A percentile compares a stretch with the other conserved stretches of the same genome.
These are phyloP conservation scores for Fusarium guadeloupense DNA, from an alignment of 2,329 filamentous ascomycete species.

Conservation along the genomic window DNA sequence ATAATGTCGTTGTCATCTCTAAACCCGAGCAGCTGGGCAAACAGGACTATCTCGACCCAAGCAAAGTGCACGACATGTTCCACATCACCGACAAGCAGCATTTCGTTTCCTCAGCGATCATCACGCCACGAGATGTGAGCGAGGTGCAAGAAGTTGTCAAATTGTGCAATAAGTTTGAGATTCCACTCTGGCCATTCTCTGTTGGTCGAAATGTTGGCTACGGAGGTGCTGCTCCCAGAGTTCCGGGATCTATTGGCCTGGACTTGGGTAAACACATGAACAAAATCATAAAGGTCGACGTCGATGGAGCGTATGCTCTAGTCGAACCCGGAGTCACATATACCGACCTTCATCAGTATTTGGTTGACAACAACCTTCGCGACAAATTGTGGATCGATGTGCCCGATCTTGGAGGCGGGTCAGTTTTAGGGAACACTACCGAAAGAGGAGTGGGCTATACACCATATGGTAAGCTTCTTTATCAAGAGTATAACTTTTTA, in stretches of 20 bases:
- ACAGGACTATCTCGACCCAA: slow-evolving; percentile 24
- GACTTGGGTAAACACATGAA: slow-evolving; percentile 33
- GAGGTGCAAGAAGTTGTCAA: slow-evolving; percentile 27
- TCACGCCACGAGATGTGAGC: slow-evolving; percentile 21
- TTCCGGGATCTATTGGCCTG: slow-evolving; percentile 15
- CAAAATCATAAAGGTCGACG: slow-evolving; percentile 26
- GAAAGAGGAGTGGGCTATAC: slow-evolving; percentile 34
- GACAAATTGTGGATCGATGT: slow-evolving; percentile 35
- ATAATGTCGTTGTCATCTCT: slow-evolving; percentile 23
- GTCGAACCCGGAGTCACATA: slow-evolving; percentile 29
- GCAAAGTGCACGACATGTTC: slow-evolving; percentile 35
- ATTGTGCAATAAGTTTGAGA: slow-evolving; percentile 22
- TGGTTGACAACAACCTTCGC: slow-evolving; percentile 21
- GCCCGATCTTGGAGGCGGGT: slow-evolving; percentile 30
- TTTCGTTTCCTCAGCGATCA: slow-evolving; percentile 29
- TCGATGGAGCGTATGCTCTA: slow-evolving; percentile 27
- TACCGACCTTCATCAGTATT: slow-evolving; percentile 22
- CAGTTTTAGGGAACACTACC: slow-evolving; percentile 26
- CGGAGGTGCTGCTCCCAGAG: slow-evolving; percentile 26
- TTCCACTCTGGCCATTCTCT: slow-evolving; percentile 35
- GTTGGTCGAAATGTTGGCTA: slow-evolving; percentile 33
- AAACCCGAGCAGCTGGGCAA: slow-evolving; percentile 8
- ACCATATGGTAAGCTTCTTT: slow-evolving; percentile 17
- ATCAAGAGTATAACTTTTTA: accelerated
- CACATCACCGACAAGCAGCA: slow-evolving; percentile 22